phyloP scores from a whole-genome alignment of 1,284 basidiomycete species.

The Lentinula novae-zelandiae region DNA sequence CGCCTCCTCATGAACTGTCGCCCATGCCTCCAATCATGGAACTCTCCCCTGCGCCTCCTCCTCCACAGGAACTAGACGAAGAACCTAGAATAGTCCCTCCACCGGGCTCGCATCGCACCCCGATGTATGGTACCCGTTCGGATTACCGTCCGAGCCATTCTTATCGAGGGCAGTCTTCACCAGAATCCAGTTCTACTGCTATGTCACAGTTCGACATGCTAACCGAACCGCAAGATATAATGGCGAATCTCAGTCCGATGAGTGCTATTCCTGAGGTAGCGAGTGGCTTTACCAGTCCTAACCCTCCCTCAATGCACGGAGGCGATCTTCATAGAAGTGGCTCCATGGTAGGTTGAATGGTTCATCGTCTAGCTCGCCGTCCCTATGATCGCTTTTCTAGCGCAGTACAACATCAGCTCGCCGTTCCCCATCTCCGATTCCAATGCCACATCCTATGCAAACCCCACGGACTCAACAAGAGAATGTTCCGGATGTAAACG shows the following conservation, averaged over 20 bases:
- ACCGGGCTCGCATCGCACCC: conserved; percentile 4
- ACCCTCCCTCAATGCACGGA: conserved; percentile 7
- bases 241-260: conserved; percentile 13
- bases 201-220: conserved; percentile 14
- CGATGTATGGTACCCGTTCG: background rate
- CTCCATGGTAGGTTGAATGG: conserved; percentile 9
- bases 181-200: conserved; percentile 12
- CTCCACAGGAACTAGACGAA: conserved; percentile 1
- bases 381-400: background rate
- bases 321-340: conserved; percentile 10
- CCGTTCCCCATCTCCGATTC: conserved; percentile 5
- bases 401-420: conserved; percentile 6
- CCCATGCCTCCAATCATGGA: conserved; percentile 6
- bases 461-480: background rate
- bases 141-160: conserved; percentile 1
- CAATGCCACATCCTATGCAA: background rate
- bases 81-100: conserved; percentile 12
- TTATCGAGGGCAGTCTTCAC: conserved; percentile 9
- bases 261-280: conserved; percentile 10
- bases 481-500: background rate
- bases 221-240: conserved; percentile 3
- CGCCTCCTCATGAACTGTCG: conserved; percentile 11
- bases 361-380: background rate
- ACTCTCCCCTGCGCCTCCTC: background rate
- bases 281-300: conserved; percentile 11